A percentile compares a stretch with the other conserved stretches of the same genome.
Evolutionary conservation across 257 asterid species (phyloP).

Genomic region (Parsonsia alboflavescens): DNA sequence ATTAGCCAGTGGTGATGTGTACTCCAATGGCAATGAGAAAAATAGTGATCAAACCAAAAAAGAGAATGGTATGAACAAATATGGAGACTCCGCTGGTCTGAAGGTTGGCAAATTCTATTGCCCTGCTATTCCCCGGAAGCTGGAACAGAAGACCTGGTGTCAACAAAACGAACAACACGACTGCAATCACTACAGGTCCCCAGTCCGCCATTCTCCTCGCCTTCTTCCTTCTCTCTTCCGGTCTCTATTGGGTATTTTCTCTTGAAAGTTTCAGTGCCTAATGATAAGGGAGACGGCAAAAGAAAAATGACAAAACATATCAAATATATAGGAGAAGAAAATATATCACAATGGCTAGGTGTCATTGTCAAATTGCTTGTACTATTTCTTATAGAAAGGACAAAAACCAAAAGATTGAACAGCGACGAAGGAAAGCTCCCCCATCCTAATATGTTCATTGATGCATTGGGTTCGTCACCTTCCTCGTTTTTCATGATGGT

Average conservation of each 20-base stretch:
- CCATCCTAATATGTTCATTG: not conserved
- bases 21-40: conserved; percentile 30
- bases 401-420: not conserved
- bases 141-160: conserved; percentile 33
- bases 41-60: conserved; percentile 21
- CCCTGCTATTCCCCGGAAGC: conserved; percentile 30
- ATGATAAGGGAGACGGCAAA: not conserved
- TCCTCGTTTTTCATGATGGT: not conserved
- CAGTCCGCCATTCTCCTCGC: conserved; percentile 26
- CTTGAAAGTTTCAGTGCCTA: not conserved
- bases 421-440: not conserved
- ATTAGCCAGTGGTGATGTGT: conserved; percentile 27
- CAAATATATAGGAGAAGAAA: not conserved
- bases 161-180: conserved; percentile 28
- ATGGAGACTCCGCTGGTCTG: conserved; percentile 31
- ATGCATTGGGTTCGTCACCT: conserved; percentile 1
- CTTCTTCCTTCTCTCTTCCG: not conserved
- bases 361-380: not conserved
- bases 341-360: not conserved
- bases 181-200: conserved; percentile 35
- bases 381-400: not conserved
- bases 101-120: conserved; percentile 23
- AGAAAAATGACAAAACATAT: not conserved
- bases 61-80: conserved; percentile 26
- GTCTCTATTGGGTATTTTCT: not conserved